Conservation (phyloP, 106 monocot species). For the Allium sativum region DNA sequence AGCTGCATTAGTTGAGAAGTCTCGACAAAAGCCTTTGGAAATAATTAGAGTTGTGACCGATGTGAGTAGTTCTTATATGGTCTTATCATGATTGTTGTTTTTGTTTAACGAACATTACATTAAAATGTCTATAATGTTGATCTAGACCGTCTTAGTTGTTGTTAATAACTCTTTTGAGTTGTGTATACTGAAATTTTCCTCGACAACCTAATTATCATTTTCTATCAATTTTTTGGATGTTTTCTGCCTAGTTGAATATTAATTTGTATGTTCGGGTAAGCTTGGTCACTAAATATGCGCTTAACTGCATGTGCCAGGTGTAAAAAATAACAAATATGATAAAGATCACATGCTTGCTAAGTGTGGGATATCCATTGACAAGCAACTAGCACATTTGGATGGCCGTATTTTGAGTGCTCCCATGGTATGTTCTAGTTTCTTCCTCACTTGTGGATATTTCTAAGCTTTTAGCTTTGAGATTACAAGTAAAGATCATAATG, state of each 20-base stretch:
- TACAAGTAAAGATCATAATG: not conserved
- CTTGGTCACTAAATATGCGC: too few relatives aligned
- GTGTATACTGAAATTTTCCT: too few relatives aligned
- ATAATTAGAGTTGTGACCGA: slow-evolving; percentile 35
- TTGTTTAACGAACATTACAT: too few relatives aligned
- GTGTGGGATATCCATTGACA: slow-evolving; percentile 63
- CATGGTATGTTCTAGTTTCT: slow-evolving; percentile 18
- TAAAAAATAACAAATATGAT: slow-evolving; percentile 48
- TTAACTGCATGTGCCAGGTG: too few relatives aligned
- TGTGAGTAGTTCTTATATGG: slow-evolving; percentile 41
- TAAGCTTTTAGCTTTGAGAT: not conserved
- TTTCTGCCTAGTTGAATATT: too few relatives aligned
- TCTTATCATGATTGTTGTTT: too few relatives aligned
- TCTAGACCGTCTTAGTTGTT: too few relatives aligned
- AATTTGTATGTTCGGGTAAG: too few relatives aligned
- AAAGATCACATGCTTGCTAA: slow-evolving; percentile 46
- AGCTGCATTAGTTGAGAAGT: slow-evolving; percentile 55
- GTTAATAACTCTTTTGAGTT: too few relatives aligned
- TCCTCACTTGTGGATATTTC: not conserved
- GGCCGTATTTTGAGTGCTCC: slow-evolving; percentile 67
- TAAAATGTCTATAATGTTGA: too few relatives aligned
- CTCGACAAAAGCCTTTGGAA: slow-evolving; percentile 68
- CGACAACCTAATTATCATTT: too few relatives aligned
- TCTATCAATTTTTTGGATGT: too few relatives aligned
- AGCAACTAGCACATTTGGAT: slow-evolving; percentile 32